Evolutionary conservation across 176 grass and related monocot genomes (phyloP), one percentile per base, ranked within the genome.

Genomic region (Chloris gayana): DNA sequence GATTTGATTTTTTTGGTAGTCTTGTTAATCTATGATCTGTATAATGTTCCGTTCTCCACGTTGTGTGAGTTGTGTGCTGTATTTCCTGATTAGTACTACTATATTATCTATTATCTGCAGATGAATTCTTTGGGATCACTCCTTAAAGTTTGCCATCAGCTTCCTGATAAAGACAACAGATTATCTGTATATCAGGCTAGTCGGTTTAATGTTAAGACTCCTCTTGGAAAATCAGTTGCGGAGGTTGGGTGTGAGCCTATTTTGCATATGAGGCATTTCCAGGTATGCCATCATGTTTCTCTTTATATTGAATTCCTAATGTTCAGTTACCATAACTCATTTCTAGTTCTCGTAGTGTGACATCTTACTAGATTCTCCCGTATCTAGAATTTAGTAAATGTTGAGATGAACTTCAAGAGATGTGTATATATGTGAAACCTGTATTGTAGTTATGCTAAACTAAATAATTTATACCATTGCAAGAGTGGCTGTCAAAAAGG

Each of bases 211-310:
- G 74, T 80, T 57, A 93, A 61, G 73, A 98, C 95, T 67, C 88
- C 95, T 81, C 77, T 85, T 77, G 95, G 95, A 87, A 94, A 88
- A 50, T 93, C 86, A 13, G 95, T 98, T 75, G 92, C 92, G 10
- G 95, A 93, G 54, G 77, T 98, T 83, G 95, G 95, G 30, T 94
- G 95, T 75, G 88, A 98, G 80, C 95, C 95, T 80, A 93, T 98
- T 89, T 87, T 98, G 78, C 92, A 98, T 78, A 98, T 98, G 95
- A 88, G 95, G 62, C 83, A 93, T 72, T 98, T 98, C 85, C 95
- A 98, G 95, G 95, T 98, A 34, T 63, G 78, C 74, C n/a, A 17
- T 66, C 59, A 21, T 72, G 30, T 73, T 87, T 47, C 72, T 32
- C 30, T 64, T 82, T 56, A 74, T 70, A 56, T 72, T 70, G 10